Conservation (phyloP, 331 rosid genomes). For the Arachis monticola region DNA sequence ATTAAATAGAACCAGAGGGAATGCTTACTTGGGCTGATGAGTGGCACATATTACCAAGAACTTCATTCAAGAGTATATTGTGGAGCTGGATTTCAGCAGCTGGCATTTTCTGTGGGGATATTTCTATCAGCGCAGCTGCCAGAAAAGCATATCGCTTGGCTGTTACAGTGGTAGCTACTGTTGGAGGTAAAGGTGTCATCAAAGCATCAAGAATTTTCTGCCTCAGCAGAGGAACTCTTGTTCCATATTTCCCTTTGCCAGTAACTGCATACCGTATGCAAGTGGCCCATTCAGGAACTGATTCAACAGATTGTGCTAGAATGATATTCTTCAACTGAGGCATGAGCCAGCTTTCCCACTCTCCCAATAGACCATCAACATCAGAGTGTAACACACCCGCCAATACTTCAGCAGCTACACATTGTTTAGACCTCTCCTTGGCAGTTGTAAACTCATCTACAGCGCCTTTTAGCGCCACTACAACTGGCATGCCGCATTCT, state of each 20-base stretch:
- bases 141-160: constrained; percentile 94
- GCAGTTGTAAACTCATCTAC: constrained; percentile 83
- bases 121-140: constrained; percentile 90
- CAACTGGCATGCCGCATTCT: constrained; percentile 92
- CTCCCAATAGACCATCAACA: constrained; percentile 73
- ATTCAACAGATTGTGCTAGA: constrained; percentile 87
- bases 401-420: constrained; percentile 98
- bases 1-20: constrained; percentile 31
- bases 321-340: constrained; percentile 83
- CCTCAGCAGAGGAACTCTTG: constrained; percentile 84
- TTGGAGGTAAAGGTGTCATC: constrained; percentile 78
- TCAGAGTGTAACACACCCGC: constrained; percentile 97
- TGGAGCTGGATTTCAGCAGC: constrained; percentile 78
- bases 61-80: constrained; percentile 77
- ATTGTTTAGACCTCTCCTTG: constrained; percentile 97
- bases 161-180: constrained; percentile 83
- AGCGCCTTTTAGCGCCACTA: constrained; percentile 73
- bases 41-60: constrained; percentile 90
- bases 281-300: constrained; percentile 98
- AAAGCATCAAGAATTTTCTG: constrained; percentile 88
- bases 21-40: constrained; percentile 94
- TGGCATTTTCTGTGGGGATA: constrained; percentile 91
- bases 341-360: constrained; percentile 94
- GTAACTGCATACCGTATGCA: constrained; percentile 96
- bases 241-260: constrained; percentile 96